These are phyloP conservation scores for Gorgonomyces haynaldii DNA, from an alignment of 192 early-diverging fungal genomes.

Conservation along the genomic window DNA sequence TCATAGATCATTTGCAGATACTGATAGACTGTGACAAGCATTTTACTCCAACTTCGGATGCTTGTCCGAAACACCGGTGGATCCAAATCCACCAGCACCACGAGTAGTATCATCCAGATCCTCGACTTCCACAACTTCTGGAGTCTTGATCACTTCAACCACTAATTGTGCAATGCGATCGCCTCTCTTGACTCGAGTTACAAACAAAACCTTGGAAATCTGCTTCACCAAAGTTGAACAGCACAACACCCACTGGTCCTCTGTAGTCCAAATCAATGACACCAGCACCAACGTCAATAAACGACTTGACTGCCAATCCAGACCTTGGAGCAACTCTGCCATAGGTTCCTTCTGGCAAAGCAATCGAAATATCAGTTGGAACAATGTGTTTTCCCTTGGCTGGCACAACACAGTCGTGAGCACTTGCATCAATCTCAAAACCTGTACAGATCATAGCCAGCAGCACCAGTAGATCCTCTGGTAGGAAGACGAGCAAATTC, in stretches of 20 bases:
- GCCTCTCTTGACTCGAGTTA: conserved; percentile 60
- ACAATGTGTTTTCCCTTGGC: conserved; percentile 69
- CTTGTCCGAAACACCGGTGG: no score
- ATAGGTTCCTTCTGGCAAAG: conserved; percentile 77
- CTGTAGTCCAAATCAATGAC: conserved; percentile 90
- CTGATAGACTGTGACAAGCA: no score
- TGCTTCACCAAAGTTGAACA: conserved; percentile 78
- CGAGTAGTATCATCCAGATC: conserved; percentile 35
- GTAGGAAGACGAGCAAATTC: conserved; percentile 66
- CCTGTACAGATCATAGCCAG: conserved; percentile 87
- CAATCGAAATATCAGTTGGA: conserved; percentile 76
- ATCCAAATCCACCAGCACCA: conserved; percentile 43
- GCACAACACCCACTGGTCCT: conserved; percentile 69
- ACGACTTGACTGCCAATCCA: conserved; percentile 82
- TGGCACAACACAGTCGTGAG: conserved; percentile 43
- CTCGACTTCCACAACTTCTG: conserved; percentile 68
- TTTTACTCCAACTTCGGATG: no score
- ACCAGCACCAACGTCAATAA: conserved; percentile 80
- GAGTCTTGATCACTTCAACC: conserved; percentile 71
- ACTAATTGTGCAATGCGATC: conserved; percentile 96
- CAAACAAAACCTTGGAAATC: conserved; percentile 37
- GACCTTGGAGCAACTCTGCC: conserved; percentile 86
- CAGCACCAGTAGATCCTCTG: conserved; percentile 68
- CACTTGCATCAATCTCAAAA: conserved; percentile 19
- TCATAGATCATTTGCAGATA: no score